Evolutionary conservation across 768 basidiomycete species (phyloP).

Genomic region (Leccinum broughii): DNA sequence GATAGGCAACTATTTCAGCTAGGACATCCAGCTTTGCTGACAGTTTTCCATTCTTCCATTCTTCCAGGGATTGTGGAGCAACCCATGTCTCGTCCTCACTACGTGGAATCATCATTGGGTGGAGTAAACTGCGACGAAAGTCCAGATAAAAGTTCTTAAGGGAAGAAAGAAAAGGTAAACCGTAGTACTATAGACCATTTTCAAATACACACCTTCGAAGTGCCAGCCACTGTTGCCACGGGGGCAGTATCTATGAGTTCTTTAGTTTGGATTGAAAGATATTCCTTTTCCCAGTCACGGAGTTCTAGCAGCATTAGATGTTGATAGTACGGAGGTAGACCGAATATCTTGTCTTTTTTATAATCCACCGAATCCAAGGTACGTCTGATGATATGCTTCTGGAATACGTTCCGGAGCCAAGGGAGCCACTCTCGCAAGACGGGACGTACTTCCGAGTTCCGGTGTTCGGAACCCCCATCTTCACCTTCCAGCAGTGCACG

Average conservation of each 20-base stretch:
- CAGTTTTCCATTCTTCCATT: too few species aligned
- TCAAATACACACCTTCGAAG: background rate
- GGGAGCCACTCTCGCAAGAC: background rate
- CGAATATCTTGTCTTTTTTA: background rate
- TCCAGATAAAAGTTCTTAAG: too few species aligned
- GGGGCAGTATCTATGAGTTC: background rate
- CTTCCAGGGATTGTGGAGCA: too few species aligned
- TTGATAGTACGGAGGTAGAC: background rate
- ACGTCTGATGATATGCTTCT: background rate
- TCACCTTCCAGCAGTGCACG: background rate
- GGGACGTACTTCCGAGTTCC: background rate
- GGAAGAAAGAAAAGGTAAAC: too few species aligned
- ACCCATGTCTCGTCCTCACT: too few species aligned
- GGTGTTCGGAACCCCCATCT: background rate
- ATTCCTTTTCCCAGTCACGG: background rate
- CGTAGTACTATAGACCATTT: background rate
- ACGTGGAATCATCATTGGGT: too few species aligned
- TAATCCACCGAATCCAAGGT: background rate
- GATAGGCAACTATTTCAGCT: too few species aligned
- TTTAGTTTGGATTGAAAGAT: background rate
- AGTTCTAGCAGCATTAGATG: background rate
- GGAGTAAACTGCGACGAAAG: too few species aligned
- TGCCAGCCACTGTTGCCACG: background rate
- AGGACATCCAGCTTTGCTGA: too few species aligned
- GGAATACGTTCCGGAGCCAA: background rate